phyloP scores from a whole-genome alignment of 78 protist genomes.

The Cavenderia fasciculata region DNA sequence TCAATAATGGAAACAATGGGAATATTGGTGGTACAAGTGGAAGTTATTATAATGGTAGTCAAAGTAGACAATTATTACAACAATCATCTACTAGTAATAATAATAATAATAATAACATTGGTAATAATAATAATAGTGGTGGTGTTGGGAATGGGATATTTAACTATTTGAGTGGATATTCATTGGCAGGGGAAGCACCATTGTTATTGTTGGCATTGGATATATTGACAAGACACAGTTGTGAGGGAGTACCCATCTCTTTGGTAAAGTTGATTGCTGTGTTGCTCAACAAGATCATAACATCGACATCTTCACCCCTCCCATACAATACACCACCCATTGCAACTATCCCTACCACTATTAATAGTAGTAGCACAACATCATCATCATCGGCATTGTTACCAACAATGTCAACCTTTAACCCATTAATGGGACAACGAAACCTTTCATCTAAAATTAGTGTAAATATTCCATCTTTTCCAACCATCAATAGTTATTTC shows the following conservation, averaged over 20 bases:
- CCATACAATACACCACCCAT: not conserved
- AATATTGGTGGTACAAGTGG: too few species aligned
- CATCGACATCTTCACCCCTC: not conserved
- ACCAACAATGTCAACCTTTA: too few species aligned
- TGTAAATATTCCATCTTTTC: not conserved
- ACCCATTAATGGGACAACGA: too few species aligned
- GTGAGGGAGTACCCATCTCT: constrained; percentile 51
- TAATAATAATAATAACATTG: not conserved
- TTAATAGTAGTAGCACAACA: not conserved
- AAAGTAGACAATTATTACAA: not conserved
- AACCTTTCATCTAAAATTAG: too few species aligned
- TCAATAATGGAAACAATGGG: not conserved
- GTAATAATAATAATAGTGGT: not conserved
- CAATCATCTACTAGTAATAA: not conserved
- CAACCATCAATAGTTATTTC: not conserved
- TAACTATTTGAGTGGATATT: constrained; percentile 34
- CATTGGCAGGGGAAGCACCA: constrained; percentile 55
- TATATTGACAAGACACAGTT: constrained; percentile 30
- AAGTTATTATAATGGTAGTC: not conserved
- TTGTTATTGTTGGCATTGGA: constrained; percentile 21
- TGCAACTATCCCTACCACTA: not conserved
- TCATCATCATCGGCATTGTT: not conserved
- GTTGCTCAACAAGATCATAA: not conserved
- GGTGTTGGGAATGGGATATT: not conserved
- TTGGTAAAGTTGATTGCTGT: constrained; percentile 4